Conservation (phyloP, 139 green algal genomes). For the Pseudopediastrum boryanum region DNA sequence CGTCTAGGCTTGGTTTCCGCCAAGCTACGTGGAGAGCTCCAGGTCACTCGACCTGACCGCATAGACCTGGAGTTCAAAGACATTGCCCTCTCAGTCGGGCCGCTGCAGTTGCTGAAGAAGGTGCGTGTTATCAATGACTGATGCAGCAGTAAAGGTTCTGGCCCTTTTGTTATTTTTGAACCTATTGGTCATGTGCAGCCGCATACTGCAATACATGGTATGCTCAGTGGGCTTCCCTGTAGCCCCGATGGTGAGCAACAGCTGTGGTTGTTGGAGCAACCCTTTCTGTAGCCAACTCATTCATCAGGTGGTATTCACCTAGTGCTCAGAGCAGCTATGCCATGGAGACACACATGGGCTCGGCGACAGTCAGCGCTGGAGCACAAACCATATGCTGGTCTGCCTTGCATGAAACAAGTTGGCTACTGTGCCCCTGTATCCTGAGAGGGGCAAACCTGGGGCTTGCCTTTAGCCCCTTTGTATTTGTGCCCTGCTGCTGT, state of each 20-base stretch:
- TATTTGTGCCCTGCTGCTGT: background rate
- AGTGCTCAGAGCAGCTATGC: no score
- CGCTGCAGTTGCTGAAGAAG: conserved; percentile 39
- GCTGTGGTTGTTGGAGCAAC: background rate
- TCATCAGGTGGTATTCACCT: background rate
- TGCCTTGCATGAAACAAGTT: no score
- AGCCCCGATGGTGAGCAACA: background rate
- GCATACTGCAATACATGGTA: background rate
- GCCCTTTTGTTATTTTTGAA: background rate
- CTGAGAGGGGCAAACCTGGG: no score
- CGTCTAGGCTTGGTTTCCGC: conserved; percentile 37
- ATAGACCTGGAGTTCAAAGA: conserved; percentile 38
- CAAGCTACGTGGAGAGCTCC: conserved; percentile 38
- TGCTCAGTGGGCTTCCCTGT: background rate
- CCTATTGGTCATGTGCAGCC: background rate
- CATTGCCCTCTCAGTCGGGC: conserved; percentile 34
- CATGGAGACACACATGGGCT: no score
- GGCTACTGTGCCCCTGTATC: no score
- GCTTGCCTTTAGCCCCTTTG: no score
- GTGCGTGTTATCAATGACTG: background rate
- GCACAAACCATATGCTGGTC: no score
- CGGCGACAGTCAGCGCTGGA: no score
- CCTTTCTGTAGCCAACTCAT: background rate
- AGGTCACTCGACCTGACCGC: background rate
- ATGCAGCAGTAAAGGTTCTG: background rate